These are phyloP conservation scores for Endocalyx cinctus DNA, from an alignment of 2,329 filamentous ascomycete genomes.

Conservation along the genomic window DNA sequence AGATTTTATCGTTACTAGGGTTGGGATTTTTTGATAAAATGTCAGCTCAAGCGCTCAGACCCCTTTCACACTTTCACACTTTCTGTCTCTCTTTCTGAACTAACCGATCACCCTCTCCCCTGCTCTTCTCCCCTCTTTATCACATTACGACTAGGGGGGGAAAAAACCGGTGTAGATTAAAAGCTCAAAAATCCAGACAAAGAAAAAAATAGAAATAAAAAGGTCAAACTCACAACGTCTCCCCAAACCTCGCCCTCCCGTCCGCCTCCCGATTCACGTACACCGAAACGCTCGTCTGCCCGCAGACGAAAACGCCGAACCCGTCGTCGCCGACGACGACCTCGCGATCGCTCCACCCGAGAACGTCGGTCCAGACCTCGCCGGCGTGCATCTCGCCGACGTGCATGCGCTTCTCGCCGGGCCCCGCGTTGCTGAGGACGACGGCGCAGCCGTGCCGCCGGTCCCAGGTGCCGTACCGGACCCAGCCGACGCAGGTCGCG, in stretches of 20 bases:
- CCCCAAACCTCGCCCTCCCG: conserved; percentile 12
- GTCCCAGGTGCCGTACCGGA: conserved; percentile 43
- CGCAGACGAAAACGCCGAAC: conserved; percentile 54
- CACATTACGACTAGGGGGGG: too few relatives aligned
- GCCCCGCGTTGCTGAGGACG: conserved; percentile 50
- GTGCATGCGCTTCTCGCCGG: conserved; percentile 55
- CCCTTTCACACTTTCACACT: too few relatives aligned
- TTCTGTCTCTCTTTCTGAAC: too few relatives aligned
- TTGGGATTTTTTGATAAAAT: not conserved
- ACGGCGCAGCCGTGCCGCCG: conserved; percentile 48
- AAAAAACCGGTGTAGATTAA: too few relatives aligned
- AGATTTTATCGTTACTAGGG: conserved; percentile 7
- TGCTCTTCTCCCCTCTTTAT: not conserved
- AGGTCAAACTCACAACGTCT: conserved; percentile 16
- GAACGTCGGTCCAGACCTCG: conserved; percentile 61
- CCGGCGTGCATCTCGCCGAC: conserved; percentile 56
- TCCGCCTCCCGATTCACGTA: conserved; percentile 15
- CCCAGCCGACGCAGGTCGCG: conserved; percentile 59
- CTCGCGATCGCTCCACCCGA: conserved; percentile 50
- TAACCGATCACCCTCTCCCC: not conserved
- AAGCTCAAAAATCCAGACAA: too few relatives aligned
- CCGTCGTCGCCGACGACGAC: conserved; percentile 58
- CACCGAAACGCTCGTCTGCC: conserved; percentile 13
- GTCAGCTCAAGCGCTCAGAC: too few relatives aligned
- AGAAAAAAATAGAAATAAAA: too few relatives aligned